A percentile compares a stretch with the other conserved stretches of the same genome.
Evolutionary conservation across 2,329 filamentous ascomycete species (phyloP).

Genomic region (Pestalotiopsis sp.): DNA sequence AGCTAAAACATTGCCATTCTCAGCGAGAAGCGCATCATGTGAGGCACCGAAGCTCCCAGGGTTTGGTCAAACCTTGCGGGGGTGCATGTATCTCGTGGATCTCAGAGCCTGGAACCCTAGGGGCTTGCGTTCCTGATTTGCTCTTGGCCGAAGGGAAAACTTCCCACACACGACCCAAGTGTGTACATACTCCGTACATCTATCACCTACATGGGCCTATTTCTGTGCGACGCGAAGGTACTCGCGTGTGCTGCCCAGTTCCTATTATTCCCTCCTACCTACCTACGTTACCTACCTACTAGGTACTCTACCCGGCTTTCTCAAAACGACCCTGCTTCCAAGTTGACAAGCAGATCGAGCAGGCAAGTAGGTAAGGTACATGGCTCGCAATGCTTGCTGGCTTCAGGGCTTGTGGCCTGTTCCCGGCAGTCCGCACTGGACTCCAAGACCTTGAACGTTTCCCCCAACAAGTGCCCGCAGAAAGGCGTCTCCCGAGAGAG

Average conservation of each 20-base stretch:
- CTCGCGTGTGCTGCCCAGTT: background rate
- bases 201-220: background rate
- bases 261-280: background rate
- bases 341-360: background rate
- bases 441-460: background rate
- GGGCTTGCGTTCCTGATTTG: slow-evolving; percentile 10
- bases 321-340: background rate
- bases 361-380: background rate
- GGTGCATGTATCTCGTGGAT: slow-evolving; percentile 9
- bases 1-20: slow-evolving; percentile 9
- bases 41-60: slow-evolving; percentile 4
- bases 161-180: slow-evolving; percentile 3
- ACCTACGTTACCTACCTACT: background rate
- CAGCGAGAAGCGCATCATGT: slow-evolving; percentile 11
- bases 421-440: background rate
- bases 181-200: background rate
- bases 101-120: slow-evolving; percentile 9
- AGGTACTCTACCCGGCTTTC: background rate
- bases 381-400: background rate
- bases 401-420: background rate
- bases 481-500: background rate
- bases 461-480: background rate
- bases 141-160: background rate
- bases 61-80: slow-evolving; percentile 5
- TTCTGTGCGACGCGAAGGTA: background rate